Conservation (phyloP, 768 basidiomycete species). For the Podaxis sp. region DNA sequence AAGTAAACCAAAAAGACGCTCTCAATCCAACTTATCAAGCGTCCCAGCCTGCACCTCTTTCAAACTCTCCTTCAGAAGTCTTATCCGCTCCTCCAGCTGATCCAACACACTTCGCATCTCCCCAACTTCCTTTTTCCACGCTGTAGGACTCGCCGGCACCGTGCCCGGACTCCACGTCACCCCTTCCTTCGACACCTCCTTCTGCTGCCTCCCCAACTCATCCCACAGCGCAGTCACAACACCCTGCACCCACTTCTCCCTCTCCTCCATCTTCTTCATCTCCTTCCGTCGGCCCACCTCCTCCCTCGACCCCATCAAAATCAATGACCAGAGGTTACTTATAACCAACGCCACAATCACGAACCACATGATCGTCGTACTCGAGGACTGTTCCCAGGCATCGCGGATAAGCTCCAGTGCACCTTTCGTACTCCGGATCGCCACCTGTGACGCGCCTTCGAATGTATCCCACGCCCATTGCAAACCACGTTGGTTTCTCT, state of each 20-base stretch:
- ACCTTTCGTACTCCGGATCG: conserved; percentile 62
- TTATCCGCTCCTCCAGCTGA: conserved; percentile 54
- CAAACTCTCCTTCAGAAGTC: conserved; percentile 40
- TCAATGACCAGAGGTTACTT: conserved; percentile 71
- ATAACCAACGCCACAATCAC: conserved; percentile 71
- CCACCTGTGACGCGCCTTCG: conserved; percentile 73
- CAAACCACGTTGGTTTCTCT: conserved; percentile 67
- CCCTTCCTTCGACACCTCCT: conserved; percentile 15
- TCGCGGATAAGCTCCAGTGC: conserved; percentile 78
- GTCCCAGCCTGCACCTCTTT: conserved; percentile 15
- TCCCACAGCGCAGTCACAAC: conserved; percentile 74
- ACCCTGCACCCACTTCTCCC: conserved; percentile 73
- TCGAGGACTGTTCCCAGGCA: conserved; percentile 75
- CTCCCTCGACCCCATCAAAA: conserved; percentile 38
- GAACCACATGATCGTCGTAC: conserved; percentile 69
- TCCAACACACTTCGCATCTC: conserved; percentile 53
- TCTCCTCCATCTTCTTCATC: conserved; percentile 58
- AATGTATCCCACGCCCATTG: conserved; percentile 91
- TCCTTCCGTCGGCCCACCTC: conserved; percentile 44
- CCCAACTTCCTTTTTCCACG: conserved; percentile 46
- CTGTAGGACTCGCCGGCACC: conserved; percentile 14
- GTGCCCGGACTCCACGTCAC: conserved; percentile 1
- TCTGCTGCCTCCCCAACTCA: conserved; percentile 54
- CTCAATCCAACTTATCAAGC: conserved; percentile 21
- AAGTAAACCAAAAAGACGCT: background rate